Base-by-base conservation (phyloP, 2,329 filamentous ascomycete genomes). In the Pestalotiopsis sp. region DNA sequence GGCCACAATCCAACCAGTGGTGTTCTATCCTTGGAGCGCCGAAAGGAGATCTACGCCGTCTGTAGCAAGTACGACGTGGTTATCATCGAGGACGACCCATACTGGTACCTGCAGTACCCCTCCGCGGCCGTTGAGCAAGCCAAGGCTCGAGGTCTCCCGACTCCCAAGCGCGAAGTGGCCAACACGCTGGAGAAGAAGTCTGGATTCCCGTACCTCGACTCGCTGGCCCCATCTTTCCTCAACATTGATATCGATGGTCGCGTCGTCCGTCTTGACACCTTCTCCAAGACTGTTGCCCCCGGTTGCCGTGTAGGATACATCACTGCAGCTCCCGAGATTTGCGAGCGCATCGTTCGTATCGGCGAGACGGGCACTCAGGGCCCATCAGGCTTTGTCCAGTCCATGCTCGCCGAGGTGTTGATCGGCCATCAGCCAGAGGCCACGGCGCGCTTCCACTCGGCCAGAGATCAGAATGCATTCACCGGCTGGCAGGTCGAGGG, bases 21-120 rank as follows among this genome's bases (percentile, higher is more conserved):
- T 39, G 90, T 93, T 2, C 84, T 97, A 2, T 91, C 92, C 2
- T 78, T 96, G 11, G 82, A 91, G 74, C 90, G 95, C 55, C 88
- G 93, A 67, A 92, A 88, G 74, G 90, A 94, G 65, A 87, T 98
- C 36, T 98, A 98, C 77, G 88, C 86, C 20, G 78, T 98, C 14
- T 96, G 93, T 81, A 90, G 90, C 78, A 88, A 91, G 77, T 97
- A 93, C 81, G 94, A 98, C 79, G 88, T 98, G 71, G 88, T 98
- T 75, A 97, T 98, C 72, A 83, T 97, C 70, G 95, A 98, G 80
- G 95, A 98, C 75, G 95, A 98, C 71, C 95, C 95, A 5, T 98
- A 98, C 83, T 98, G 94, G 93, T 95, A 96, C 79, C 85, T 98
- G 9, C 95, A 98, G 78, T 98, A 89, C 79, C 93, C 94, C 0